A percentile compares a stretch with the other conserved stretches of the same genome.
Evolutionary conservation across 192 early-diverging fungal genomes (phyloP).

Genomic region (Funneliformis geosporum): DNA sequence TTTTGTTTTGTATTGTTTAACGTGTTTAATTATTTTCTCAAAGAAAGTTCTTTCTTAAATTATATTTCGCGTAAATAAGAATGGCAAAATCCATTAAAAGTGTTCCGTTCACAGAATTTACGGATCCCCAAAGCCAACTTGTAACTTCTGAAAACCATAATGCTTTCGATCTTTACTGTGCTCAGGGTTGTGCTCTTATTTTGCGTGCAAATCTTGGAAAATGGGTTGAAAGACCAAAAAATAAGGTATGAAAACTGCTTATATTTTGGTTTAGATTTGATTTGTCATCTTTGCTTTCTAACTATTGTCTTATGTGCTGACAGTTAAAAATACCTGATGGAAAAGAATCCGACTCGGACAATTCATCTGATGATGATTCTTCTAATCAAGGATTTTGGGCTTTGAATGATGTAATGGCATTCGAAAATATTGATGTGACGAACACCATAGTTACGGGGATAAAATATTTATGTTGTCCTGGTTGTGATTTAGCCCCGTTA

Average conservation of each 20-base stretch:
- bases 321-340: not conserved
- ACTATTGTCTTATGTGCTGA: slow-evolving; percentile 30
- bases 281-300: not conserved
- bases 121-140: slow-evolving; percentile 14
- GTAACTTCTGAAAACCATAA: slow-evolving; percentile 30
- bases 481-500: slow-evolving; percentile 73
- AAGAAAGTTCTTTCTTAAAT: no score
- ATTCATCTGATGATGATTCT: not conserved
- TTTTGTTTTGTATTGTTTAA: no score
- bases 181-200: slow-evolving; percentile 50
- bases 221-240: slow-evolving; percentile 49
- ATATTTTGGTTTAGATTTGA: not conserved
- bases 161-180: slow-evolving; percentile 51
- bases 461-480: slow-evolving; percentile 74
- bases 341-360: not conserved
- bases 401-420: slow-evolving; percentile 67
- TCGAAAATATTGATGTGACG: slow-evolving; percentile 78
- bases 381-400: slow-evolving; percentile 48
- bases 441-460: slow-evolving; percentile 53
- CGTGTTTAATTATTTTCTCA: no score
- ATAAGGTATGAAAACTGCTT: slow-evolving; percentile 30
- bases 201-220: slow-evolving; percentile 46
- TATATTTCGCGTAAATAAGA: no score
- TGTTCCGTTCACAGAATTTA: not conserved
- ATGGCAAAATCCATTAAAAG: no score